Conservation (phyloP, 2,329 filamentous ascomycete genomes). For the Hypoxylon sp. region DNA sequence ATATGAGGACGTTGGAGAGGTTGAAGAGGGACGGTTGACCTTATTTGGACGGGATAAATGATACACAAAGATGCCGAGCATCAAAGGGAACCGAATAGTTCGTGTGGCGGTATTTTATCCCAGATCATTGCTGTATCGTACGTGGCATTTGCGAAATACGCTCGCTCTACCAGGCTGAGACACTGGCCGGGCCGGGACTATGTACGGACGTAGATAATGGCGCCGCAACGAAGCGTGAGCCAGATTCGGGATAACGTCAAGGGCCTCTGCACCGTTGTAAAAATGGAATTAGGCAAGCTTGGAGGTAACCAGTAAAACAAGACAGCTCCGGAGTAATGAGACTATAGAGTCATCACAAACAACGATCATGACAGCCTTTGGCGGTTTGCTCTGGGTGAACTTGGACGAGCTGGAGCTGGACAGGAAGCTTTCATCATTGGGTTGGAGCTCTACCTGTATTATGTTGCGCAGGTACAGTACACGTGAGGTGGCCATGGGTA, state of each 20-base stretch:
- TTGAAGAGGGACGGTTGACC: conserved; percentile 17
- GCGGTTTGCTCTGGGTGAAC: not conserved
- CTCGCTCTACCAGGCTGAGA: conserved; percentile 12
- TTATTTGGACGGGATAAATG: conserved; percentile 30
- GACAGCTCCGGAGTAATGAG: not conserved
- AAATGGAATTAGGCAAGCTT: not conserved
- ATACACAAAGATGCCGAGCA: conserved; percentile 34
- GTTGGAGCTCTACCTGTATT: conserved; percentile 19
- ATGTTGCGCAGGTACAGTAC: conserved; percentile 35
- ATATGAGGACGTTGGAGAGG: conserved; percentile 13
- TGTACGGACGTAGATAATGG: conserved; percentile 8
- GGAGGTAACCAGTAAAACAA: no score
- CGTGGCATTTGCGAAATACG: conserved; percentile 24
- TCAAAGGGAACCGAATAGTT: conserved; percentile 36
- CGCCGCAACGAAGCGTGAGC: not conserved
- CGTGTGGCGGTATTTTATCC: conserved; percentile 17
- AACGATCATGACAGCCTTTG: not conserved
- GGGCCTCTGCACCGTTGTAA: no score
- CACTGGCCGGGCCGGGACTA: conserved; percentile 4
- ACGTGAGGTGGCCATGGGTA: conserved; percentile 33
- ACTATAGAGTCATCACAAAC: not conserved
- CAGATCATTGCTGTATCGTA: conserved; percentile 33
- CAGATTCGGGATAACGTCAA: no score
- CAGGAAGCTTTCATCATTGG: no score
- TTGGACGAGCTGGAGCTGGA: not conserved